Conservation (phyloP, 176 grass and related monocot species). For the Rhipidocladum racemiflorum region DNA sequence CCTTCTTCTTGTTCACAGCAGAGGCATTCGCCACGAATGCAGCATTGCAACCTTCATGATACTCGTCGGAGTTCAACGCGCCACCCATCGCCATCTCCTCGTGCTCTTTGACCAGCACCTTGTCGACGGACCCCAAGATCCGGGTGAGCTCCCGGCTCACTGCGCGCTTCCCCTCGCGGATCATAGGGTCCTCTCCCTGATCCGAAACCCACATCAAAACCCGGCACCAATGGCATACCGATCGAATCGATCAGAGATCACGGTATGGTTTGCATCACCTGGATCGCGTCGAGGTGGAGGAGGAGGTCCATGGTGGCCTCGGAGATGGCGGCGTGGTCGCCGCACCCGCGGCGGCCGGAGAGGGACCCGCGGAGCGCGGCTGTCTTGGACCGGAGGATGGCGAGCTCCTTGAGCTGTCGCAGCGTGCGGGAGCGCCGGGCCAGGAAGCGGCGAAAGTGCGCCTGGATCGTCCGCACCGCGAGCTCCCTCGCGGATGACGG, state of each 20-base stretch:
- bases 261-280: slow-evolving; percentile 39
- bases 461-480: slow-evolving; percentile 82
- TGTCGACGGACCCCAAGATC: slow-evolving; percentile 83
- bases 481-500: slow-evolving; percentile 41
- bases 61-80: slow-evolving; percentile 22
- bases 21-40: slow-evolving; percentile 2
- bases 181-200: slow-evolving; percentile 77
- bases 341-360: slow-evolving; percentile 38
- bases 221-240: neutral
- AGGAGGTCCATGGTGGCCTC: slow-evolving; percentile 61
- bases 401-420: slow-evolving; percentile 81
- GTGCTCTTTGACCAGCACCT: slow-evolving; percentile 68
- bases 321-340: slow-evolving; percentile 45
- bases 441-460: slow-evolving; percentile 77
- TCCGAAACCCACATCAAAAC: slow-evolving; percentile 26
- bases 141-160: slow-evolving; percentile 69
- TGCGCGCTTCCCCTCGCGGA: slow-evolving; percentile 70
- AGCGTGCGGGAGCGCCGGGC: slow-evolving; percentile 77
- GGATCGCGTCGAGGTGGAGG: slow-evolving; percentile 66
- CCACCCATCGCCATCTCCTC: slow-evolving; percentile 21
- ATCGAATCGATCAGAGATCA: neutral
- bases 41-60: slow-evolving; percentile 31
- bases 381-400: slow-evolving; percentile 63
- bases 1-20: slow-evolving; percentile 30
- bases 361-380: slow-evolving; percentile 53